These are phyloP conservation scores for Cutaneotrichosporon sp. DNA, from an alignment of 1,284 basidiomycete species.

Conservation along the genomic window DNA sequence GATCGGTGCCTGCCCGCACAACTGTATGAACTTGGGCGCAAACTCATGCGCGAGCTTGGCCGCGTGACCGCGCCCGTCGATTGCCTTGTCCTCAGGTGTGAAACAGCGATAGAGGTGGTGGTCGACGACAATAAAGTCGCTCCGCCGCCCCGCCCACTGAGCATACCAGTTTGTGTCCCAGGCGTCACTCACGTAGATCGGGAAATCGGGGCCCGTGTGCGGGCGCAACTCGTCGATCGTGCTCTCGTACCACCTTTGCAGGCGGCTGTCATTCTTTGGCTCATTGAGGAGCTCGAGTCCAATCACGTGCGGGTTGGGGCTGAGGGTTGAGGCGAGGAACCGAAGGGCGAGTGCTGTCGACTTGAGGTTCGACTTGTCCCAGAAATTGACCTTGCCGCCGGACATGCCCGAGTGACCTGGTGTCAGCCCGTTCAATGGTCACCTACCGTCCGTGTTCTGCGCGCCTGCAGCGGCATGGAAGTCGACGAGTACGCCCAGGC, in stretches of 20 bases:
- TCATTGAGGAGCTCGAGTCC: slow-evolving; percentile 84
- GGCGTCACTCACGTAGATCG: slow-evolving; percentile 72
- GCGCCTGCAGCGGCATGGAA: slow-evolving; percentile 56
- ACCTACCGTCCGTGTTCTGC: slow-evolving; percentile 55
- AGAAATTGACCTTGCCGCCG: slow-evolving; percentile 50
- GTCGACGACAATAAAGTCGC: slow-evolving; percentile 66
- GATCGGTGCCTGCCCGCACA: slow-evolving; percentile 53
- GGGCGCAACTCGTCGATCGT: slow-evolving; percentile 62
- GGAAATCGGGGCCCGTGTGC: slow-evolving; percentile 59
- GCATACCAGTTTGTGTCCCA: slow-evolving; percentile 73
- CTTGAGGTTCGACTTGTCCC: slow-evolving; percentile 58
- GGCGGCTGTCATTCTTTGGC: slow-evolving; percentile 60
- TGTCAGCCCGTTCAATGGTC: slow-evolving; percentile 1
- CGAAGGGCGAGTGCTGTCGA: slow-evolving; percentile 59
- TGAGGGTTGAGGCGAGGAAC: slow-evolving; percentile 56
- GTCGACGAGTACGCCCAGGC: slow-evolving; percentile 74
- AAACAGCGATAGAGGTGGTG: slow-evolving; percentile 81
- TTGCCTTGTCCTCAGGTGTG: slow-evolving; percentile 59
- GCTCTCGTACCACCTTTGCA: slow-evolving; percentile 66
- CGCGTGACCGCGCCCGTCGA: slow-evolving; percentile 63
- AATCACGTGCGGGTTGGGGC: slow-evolving; percentile 64
- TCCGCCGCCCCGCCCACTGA: slow-evolving; percentile 56
- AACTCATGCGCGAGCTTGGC: slow-evolving; percentile 35
- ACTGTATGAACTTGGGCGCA: slow-evolving; percentile 23
- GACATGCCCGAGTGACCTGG: slow-evolving; percentile 49